Conservation (phyloP, 768 basidiomycete genomes). For the Tulasnella sp. region DNA sequence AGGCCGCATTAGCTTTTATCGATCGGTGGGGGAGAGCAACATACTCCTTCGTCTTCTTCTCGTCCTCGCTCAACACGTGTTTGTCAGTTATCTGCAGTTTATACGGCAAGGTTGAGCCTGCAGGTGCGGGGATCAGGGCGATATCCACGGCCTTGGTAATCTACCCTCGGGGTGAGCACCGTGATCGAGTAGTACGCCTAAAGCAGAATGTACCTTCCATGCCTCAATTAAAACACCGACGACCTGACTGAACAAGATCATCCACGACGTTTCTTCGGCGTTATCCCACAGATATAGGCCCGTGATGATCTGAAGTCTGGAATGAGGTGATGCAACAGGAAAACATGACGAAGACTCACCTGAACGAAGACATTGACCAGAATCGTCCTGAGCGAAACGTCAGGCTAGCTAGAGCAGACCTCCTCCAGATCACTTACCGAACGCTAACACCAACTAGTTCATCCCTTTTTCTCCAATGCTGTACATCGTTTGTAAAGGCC, state of each 20-base stretch:
- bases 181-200: not conserved
- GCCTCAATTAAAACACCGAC: conserved; percentile 76
- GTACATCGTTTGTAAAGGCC: conserved; percentile 92
- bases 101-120: conserved; percentile 65
- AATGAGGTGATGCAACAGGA: not conserved
- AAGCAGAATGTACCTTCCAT: conserved; percentile 61
- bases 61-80: conserved; percentile 90
- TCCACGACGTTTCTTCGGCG: conserved; percentile 91
- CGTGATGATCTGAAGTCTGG: conserved; percentile 53
- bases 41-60: conserved; percentile 95
- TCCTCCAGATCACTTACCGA: conserved; percentile 44
- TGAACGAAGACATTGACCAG: conserved; percentile 83
- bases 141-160: conserved; percentile 89
- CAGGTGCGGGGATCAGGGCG: conserved; percentile 43
- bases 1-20: not conserved
- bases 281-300: conserved; percentile 91
- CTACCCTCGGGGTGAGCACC: conserved; percentile 27
- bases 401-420: conserved; percentile 1
- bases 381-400: conserved; percentile 36
- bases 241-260: conserved; percentile 86
- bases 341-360: conserved; percentile 11
- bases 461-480: conserved; percentile 89
- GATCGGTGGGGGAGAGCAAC: conserved; percentile 22
- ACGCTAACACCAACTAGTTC: conserved; percentile 93
- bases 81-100: conserved; percentile 82